phyloP scores from a whole-genome alignment of 192 early-diverging fungal genomes.

The Podila horticola region DNA sequence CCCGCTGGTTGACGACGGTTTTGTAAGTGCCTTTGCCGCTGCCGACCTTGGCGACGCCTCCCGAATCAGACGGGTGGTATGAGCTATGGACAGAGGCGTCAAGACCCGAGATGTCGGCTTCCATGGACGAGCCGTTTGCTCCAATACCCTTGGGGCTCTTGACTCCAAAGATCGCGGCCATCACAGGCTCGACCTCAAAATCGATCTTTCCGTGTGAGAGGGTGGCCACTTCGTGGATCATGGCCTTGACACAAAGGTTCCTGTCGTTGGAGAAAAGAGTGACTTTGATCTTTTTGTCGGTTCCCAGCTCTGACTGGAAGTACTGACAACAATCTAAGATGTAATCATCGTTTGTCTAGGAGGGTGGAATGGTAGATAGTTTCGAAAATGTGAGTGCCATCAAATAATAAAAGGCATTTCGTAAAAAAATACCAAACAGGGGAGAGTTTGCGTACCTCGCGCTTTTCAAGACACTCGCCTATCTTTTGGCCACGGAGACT shows the following conservation, averaged over 20 bases:
- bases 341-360: conserved; percentile 59
- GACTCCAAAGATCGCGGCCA: conserved; percentile 1
- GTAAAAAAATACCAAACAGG: not conserved
- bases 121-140: not conserved
- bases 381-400: not conserved
- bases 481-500: conserved; percentile 62
- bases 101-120: not conserved
- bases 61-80: not conserved
- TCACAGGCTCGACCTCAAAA: conserved; percentile 18
- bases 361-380: not conserved
- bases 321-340: conserved; percentile 70
- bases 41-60: not conserved
- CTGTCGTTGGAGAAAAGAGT: conserved; percentile 67
- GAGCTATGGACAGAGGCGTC: not conserved
- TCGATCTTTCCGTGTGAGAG: conserved; percentile 37
- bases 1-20: conserved; percentile 30
- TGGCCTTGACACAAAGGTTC: conserved; percentile 65
- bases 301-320: conserved; percentile 42
- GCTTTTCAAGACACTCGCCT: conserved; percentile 48
- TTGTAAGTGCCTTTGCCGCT: conserved; percentile 5
- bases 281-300: conserved; percentile 18
- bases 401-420: not conserved
- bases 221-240: conserved; percentile 61
- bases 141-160: not conserved
- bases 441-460: not conserved